A percentile compares a stretch with the other conserved stretches of the same genome.
Evolutionary conservation across 768 basidiomycete genomes (phyloP).

Genomic region (Rubroboletus pulcherrimus): DNA sequence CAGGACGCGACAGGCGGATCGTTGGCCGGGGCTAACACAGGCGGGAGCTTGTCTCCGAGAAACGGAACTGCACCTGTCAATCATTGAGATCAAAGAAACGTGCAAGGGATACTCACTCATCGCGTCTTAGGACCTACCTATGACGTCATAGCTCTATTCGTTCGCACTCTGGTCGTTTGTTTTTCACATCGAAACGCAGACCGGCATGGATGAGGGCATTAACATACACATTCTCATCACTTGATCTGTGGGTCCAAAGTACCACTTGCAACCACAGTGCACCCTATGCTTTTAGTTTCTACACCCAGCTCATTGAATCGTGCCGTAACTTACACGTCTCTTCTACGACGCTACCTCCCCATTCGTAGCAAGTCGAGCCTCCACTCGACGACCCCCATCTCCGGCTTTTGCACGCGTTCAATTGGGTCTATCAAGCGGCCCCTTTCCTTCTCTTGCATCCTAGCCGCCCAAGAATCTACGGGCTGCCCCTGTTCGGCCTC

Average conservation of each 20-base stretch:
- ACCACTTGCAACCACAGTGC: background rate
- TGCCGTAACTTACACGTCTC: background rate
- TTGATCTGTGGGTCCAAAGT: too few species aligned
- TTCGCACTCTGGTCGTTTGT: background rate
- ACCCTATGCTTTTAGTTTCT: background rate
- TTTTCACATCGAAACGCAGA: background rate
- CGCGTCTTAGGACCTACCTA: too few species aligned
- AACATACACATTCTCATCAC: too few species aligned
- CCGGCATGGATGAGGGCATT: too few species aligned
- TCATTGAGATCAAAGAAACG: background rate
- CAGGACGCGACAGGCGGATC: background rate
- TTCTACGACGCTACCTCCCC: background rate
- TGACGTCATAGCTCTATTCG: too few species aligned
- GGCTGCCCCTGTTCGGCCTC: slow-evolving; percentile 24
- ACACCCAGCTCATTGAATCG: background rate
- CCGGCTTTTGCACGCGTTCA: slow-evolving; percentile 53
- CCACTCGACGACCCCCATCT: slow-evolving; percentile 22
- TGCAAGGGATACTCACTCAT: background rate
- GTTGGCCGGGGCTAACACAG: background rate
- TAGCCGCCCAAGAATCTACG: slow-evolving; percentile 45
- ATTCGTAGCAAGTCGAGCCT: slow-evolving; percentile 20
- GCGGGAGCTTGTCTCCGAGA: background rate
- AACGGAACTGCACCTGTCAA: background rate
- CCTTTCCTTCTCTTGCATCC: slow-evolving; percentile 54
- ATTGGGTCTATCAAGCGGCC: slow-evolving; percentile 45